These are phyloP conservation scores for Aureobasidium sp. DNA, from an alignment of 2,329 filamentous ascomycete genomes.

Conservation along the genomic window DNA sequence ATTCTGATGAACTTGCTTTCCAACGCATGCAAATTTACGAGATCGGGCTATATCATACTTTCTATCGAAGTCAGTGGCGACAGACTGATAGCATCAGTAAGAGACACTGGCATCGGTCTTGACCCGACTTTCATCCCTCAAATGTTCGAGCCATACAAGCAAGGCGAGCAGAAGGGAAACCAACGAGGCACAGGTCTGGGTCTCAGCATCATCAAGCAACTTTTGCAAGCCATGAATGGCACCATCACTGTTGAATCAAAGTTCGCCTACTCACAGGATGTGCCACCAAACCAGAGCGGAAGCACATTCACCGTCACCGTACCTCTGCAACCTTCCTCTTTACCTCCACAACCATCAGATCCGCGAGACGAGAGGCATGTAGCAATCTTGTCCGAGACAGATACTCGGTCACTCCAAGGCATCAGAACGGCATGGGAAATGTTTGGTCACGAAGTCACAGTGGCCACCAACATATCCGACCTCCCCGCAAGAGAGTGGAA, in stretches of 20 bases:
- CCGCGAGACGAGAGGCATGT: background rate
- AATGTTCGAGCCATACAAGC: constrained; percentile 83
- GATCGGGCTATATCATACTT: constrained; percentile 58
- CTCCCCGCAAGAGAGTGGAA: constrained; percentile 1
- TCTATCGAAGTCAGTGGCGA: constrained; percentile 6
- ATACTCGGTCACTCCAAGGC: background rate
- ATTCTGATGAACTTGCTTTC: constrained; percentile 31
- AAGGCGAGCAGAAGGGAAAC: constrained; percentile 39
- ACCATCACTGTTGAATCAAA: constrained; percentile 13
- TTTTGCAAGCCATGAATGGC: constrained; percentile 12
- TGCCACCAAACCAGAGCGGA: constrained; percentile 3
- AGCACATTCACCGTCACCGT: constrained; percentile 13
- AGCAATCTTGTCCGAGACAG: background rate
- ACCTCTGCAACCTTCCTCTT: constrained; percentile 9
- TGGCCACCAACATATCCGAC: background rate
- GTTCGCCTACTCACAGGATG: constrained; percentile 3
- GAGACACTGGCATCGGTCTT: constrained; percentile 76
- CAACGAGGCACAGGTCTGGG: constrained; percentile 75
- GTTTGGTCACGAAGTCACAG: background rate
- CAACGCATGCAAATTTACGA: constrained; percentile 28
- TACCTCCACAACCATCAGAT: background rate
- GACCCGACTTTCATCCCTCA: constrained; percentile 62
- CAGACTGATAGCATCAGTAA: constrained; percentile 37
- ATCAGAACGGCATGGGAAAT: constrained; percentile 5
- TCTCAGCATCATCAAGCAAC: constrained; percentile 51